Conservation (phyloP, 305 asterid genomes). For the Solanum hybrid region DNA sequence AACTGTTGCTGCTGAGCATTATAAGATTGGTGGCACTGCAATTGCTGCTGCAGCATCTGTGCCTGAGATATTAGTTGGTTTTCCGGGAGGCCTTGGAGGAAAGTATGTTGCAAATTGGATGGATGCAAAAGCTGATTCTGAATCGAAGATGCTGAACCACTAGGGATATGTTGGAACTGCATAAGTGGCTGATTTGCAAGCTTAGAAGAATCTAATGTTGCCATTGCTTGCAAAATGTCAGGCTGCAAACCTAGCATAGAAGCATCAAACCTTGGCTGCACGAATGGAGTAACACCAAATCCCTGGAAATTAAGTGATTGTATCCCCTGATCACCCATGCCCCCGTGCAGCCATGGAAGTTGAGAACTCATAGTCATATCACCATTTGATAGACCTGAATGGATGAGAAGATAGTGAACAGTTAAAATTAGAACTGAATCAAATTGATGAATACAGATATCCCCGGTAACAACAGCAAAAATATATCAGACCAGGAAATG, state of each 20-base stretch:
- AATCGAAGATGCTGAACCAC: slow-evolving; percentile 36
- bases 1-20: neutral
- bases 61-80: slow-evolving; percentile 53
- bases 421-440: neutral
- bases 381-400: slow-evolving; percentile 55
- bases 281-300: slow-evolving; percentile 52
- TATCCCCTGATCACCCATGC: slow-evolving; percentile 49
- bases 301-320: slow-evolving; percentile 65
- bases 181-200: slow-evolving; percentile 44
- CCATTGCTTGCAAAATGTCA: slow-evolving; percentile 70
- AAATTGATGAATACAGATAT: neutral
- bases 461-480: neutral
- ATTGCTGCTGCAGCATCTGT: slow-evolving; percentile 65
- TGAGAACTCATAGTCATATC: slow-evolving; percentile 54
- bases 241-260: slow-evolving; percentile 66
- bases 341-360: slow-evolving; percentile 66
- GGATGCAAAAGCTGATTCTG: slow-evolving; percentile 67
- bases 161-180: slow-evolving; percentile 57
- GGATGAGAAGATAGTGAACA: neutral
- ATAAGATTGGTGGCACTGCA: slow-evolving; percentile 21
- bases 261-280: slow-evolving; percentile 70
- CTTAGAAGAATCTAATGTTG: slow-evolving; percentile 57
- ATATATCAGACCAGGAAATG: slow-evolving; percentile 51
- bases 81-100: slow-evolving; percentile 49
- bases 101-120: slow-evolving; percentile 42